These are phyloP conservation scores for Backusella tuberculispora DNA, from an alignment of 192 early-diverging fungal species.

Conservation along the genomic window DNA sequence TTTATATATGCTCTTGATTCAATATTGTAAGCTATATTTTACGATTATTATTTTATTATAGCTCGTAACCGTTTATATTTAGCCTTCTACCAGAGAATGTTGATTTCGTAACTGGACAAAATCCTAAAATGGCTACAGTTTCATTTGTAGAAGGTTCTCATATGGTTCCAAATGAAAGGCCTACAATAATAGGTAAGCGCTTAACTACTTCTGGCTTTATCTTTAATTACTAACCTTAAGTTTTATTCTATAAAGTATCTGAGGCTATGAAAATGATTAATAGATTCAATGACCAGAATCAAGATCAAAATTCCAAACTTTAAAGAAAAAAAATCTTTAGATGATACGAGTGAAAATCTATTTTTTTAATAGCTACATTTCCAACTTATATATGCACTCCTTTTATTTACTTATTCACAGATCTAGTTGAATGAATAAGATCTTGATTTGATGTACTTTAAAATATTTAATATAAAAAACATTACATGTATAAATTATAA, in stretches of 20 bases:
- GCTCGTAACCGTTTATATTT: neutral
- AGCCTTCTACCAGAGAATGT: slow-evolving; percentile 23
- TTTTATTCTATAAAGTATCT: neutral
- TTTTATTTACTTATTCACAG: too few species aligned
- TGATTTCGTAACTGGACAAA: slow-evolving; percentile 17
- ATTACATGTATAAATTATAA: too few species aligned
- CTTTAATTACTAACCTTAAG: neutral
- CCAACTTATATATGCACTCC: too few species aligned
- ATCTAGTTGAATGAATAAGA: too few species aligned
- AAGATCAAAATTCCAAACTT: too few species aligned
- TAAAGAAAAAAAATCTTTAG: too few species aligned
- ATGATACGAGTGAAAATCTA: too few species aligned
- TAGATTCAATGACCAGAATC: neutral
- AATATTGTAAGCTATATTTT: slow-evolving; percentile 38
- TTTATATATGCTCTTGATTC: slow-evolving; percentile 45
- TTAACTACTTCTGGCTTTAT: neutral
- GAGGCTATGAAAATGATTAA: slow-evolving; percentile 2
- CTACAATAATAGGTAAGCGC: slow-evolving; percentile 40
- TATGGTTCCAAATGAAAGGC: slow-evolving; percentile 47
- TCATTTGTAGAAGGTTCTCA: slow-evolving; percentile 42
- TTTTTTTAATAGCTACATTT: too few species aligned
- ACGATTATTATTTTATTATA: neutral
- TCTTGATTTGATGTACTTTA: too few species aligned
- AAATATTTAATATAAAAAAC: too few species aligned
- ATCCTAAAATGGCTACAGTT: slow-evolving; percentile 22